Percentiles rank a stretch among this genome's conserved stretches.
Conservation (phyloP, 2,329 filamentous ascomycete species). For the Trichoderma atroviride region DNA sequence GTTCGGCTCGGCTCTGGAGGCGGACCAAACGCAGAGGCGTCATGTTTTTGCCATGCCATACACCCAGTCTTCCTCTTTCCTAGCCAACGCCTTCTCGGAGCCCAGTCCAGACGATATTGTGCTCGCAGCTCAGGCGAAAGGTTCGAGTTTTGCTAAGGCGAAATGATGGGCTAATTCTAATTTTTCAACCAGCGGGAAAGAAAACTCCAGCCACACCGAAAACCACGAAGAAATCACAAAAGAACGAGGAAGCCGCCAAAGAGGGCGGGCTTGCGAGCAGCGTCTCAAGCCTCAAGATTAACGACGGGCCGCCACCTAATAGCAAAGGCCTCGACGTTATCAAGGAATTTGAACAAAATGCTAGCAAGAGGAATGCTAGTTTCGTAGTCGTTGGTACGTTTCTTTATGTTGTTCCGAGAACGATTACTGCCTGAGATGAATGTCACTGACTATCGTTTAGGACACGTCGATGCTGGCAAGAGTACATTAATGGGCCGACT, state of each 20-base stretch:
- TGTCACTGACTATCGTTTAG: slow-evolving; percentile 47
- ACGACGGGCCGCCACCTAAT: slow-evolving; percentile 60
- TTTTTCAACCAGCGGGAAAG: slow-evolving; percentile 54
- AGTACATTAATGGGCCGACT: slow-evolving; percentile 97
- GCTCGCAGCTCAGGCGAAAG: slow-evolving; percentile 83
- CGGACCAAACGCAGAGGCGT: slow-evolving; percentile 35
- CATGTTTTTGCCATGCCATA: slow-evolving; percentile 53
- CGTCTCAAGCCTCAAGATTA: slow-evolving; percentile 45
- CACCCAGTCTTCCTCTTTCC: slow-evolving; percentile 51
- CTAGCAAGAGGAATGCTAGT: slow-evolving; percentile 78
- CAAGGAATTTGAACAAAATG: slow-evolving; percentile 74
- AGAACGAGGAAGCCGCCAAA: slow-evolving; percentile 38
- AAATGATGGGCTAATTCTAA: slow-evolving; percentile 57
- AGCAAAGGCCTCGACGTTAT: slow-evolving; percentile 85
- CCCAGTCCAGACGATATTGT: slow-evolving; percentile 93
- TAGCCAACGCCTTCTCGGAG: slow-evolving; percentile 70
- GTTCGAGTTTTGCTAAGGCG: slow-evolving; percentile 65
- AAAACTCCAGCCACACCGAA: slow-evolving; percentile 45
- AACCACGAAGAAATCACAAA: slow-evolving; percentile 42
- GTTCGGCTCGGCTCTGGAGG: slow-evolving; percentile 47
- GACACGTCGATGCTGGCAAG: slow-evolving; percentile 96
- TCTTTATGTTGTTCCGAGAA: not conserved
- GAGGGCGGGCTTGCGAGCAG: slow-evolving; percentile 36
- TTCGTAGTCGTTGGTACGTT: slow-evolving; percentile 87
- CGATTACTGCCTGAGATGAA: too few relatives aligned